Evolutionary conservation across 1,139 yeast genomes (phyloP), one percentile per base, ranked within the genome.

Genomic region (Sugiyamaella xylanicola): DNA sequence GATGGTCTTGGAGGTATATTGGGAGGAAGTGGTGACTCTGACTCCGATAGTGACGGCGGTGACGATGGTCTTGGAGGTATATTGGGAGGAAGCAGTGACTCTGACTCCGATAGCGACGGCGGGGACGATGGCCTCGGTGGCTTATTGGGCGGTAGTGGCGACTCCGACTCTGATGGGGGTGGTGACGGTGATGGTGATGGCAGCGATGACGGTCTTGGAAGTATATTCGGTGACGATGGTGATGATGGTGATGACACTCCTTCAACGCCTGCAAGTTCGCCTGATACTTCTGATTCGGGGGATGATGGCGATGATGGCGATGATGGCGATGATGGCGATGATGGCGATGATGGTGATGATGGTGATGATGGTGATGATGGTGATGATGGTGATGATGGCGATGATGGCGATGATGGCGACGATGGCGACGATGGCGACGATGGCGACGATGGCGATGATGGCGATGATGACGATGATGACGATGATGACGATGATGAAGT

Each of bases 371-470:
- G n/a, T 22, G 15, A 27, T 11, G 22, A 21, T 17, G 32, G 32
- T 32, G 39, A 22, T 44, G 50, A 32, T 13, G 42, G 44, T 22
- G 29, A 22, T 13, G 51, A 49, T 16, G 49, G 35, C 36, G 32
- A 22, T 32, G 17, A 43, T 21, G 44, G 44, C 11, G 35, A n/a
- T 32, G 48, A 44, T 27, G 17, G 49, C 22, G 20, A 25, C 13
- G 37, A 40, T 29, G 19, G 37, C 27, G 36, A 41, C 13, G 37
- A 40, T 29, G 19, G 37, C 39, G 20, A 41, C 13, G 48, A 27
- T 13, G 36, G 32, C 20, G 48, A 41, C 43, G 25, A 22, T 22
- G 20, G 22, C 8, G 53, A 48, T 37, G 49, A 43, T 20, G 40
- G 25, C 36, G 54, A 27, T 29, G 54, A n/a, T 15, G 37, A 13